Evolutionary conservation across 306 rosid genomes (phyloP).

Genomic region (Hylodesmum podocarpum): DNA sequence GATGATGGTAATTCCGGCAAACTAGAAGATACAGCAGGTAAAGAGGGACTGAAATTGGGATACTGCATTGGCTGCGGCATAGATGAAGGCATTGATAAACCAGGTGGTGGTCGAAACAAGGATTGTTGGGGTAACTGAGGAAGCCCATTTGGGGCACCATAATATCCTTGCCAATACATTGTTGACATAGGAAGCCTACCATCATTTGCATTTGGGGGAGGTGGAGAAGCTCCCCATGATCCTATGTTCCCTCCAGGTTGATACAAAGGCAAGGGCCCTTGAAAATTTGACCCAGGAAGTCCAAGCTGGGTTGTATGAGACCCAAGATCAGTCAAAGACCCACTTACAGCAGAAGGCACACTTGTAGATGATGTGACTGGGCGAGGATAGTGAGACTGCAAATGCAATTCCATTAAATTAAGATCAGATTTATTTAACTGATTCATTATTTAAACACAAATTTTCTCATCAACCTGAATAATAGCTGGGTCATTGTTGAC

Average conservation of each 20-base stretch:
- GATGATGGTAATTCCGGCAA: conserved; percentile 61
- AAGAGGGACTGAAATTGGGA: conserved; percentile 59
- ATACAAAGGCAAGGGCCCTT: conserved; percentile 71
- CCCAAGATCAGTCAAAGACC: conserved; percentile 59
- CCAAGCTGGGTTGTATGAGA: conserved; percentile 71
- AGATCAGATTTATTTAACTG: conserved; percentile 3
- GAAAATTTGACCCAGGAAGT: conserved; percentile 71
- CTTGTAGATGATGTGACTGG: conserved; percentile 55
- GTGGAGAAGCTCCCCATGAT: conserved; percentile 78
- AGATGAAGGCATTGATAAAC: conserved; percentile 71
- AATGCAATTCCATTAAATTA: conserved; percentile 28
- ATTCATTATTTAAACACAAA: not conserved
- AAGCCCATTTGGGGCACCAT: conserved; percentile 79
- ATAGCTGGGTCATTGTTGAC: conserved; percentile 85
- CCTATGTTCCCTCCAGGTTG: conserved; percentile 86
- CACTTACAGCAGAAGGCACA: conserved; percentile 70
- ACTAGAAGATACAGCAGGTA: conserved; percentile 63
- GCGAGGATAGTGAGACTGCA: conserved; percentile 87
- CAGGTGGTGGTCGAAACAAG: conserved; percentile 81
- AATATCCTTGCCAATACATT: conserved; percentile 97
- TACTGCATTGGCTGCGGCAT: conserved; percentile 81
- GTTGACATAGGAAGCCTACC: conserved; percentile 83
- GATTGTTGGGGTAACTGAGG: conserved; percentile 83
- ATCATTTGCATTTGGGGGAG: conserved; percentile 72
- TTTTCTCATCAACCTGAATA: conserved; percentile 57